phyloP scores from a whole-genome alignment of 169 alveolate genomes.

The Eimeria falciformis region DNA sequence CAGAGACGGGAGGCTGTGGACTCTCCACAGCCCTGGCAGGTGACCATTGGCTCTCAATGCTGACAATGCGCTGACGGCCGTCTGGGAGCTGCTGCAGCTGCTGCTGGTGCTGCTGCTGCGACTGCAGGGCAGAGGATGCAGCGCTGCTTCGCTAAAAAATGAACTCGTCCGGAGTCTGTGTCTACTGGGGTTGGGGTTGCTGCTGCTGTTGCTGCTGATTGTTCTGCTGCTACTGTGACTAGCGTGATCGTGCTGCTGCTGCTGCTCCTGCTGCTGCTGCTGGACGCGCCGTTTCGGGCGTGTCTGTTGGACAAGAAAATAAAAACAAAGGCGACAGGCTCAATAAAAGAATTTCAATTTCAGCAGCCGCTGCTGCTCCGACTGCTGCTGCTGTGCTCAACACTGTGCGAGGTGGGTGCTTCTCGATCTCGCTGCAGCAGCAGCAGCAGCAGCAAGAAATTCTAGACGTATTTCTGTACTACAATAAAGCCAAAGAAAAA shows the following conservation, averaged over 20 bases:
- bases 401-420: not conserved
- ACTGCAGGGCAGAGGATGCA: not conserved
- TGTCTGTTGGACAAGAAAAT: not conserved
- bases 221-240: not conserved
- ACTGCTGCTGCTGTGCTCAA: not conserved
- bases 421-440: not conserved
- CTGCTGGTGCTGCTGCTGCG: constrained; percentile 21
- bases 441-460: constrained; percentile 50
- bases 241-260: not conserved
- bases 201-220: not conserved
- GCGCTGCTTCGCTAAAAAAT: not conserved
- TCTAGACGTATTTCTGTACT: not conserved
- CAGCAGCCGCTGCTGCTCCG: not conserved
- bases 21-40: constrained; percentile 71
- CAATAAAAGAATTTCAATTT: not conserved
- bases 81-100: constrained; percentile 43
- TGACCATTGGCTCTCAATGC: constrained; percentile 38
- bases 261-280: not conserved
- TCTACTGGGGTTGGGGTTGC: not conserved
- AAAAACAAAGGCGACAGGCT: no score
- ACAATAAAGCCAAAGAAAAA: not conserved
- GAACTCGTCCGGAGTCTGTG: not conserved
- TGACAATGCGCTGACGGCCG: no score
- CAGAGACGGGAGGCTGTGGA: constrained; percentile 59
- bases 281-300: not conserved